Conservation (phyloP, 257 asterid species). For the Solanum piurae region DNA sequence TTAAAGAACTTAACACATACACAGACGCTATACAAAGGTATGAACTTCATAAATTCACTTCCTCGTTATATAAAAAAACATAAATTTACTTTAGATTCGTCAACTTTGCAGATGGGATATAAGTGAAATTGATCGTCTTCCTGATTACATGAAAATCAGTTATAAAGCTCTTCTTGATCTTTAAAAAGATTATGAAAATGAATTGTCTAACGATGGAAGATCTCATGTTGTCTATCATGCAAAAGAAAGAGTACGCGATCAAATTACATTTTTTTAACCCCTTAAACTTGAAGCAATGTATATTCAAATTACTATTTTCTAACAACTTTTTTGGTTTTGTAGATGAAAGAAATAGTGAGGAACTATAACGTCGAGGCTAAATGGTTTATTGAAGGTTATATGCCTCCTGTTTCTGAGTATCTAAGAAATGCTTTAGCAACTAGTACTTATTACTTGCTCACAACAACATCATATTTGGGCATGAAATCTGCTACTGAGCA, state of each 20-base stretch:
- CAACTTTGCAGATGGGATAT: not conserved
- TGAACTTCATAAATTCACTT: too few relatives aligned
- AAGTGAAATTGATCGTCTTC: not conserved
- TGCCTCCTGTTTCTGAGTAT: conserved; percentile 38
- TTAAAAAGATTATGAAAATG: not conserved
- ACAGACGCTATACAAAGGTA: conserved; percentile 4
- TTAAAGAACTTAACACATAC: conserved; percentile 1
- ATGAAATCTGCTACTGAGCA: not conserved
- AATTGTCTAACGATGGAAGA: not conserved
- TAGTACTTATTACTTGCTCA: conserved; percentile 15
- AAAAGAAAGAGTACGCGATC: not conserved
- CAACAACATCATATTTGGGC: conserved; percentile 25
- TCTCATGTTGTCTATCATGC: not conserved
- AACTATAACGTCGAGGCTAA: conserved; percentile 3
- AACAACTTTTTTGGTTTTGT: not conserved
- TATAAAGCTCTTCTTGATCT: not conserved
- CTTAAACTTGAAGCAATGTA: too few relatives aligned
- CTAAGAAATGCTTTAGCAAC: conserved; percentile 23
- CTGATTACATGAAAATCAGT: not conserved
- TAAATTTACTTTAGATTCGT: too few relatives aligned
- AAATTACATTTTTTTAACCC: too few relatives aligned
- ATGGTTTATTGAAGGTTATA: conserved; percentile 21
- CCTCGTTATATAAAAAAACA: too few relatives aligned
- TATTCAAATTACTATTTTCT: not conserved
- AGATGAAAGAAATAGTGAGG: conserved; percentile 33